A percentile compares a stretch with the other conserved stretches of the same genome.
Conservation (phyloP, 139 green algal genomes). For the Chlorella sp. region DNA sequence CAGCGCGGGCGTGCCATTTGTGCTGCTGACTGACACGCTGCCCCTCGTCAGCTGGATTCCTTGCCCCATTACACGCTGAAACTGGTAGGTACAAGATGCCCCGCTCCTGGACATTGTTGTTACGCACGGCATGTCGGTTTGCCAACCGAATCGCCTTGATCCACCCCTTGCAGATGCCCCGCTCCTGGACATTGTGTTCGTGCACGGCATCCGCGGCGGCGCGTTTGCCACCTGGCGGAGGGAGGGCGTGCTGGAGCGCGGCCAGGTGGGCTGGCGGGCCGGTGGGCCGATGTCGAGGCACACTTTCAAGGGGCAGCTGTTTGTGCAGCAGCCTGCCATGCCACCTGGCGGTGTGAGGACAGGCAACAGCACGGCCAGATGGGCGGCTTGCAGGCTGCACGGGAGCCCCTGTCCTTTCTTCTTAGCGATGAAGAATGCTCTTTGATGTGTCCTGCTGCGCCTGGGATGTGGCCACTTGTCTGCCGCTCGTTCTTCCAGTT, state of each 20-base stretch:
- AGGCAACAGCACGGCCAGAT: too few species aligned
- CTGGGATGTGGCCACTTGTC: too few species aligned
- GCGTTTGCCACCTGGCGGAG: conserved; percentile 85
- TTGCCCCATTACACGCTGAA: background rate
- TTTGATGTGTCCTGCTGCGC: too few species aligned
- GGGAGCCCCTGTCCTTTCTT: too few species aligned
- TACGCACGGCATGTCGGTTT: background rate
- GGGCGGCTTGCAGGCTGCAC: too few species aligned
- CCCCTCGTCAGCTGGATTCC: background rate
- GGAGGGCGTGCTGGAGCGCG: conserved; percentile 33
- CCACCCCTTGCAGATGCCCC: conserved; percentile 36
- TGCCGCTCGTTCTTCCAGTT: background rate
- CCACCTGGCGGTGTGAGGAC: too few species aligned
- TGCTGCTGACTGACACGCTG: background rate
- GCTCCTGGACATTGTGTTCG: conserved; percentile 85
- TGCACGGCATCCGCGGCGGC: conserved; percentile 89
- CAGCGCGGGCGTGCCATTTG: background rate
- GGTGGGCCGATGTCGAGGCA: background rate
- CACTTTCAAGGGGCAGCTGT: too few species aligned
- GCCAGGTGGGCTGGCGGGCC: conserved; percentile 8
- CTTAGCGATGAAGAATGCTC: too few species aligned
- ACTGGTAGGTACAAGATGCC: background rate
- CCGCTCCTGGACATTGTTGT: background rate
- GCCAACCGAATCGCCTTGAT: background rate
- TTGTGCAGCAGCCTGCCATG: too few species aligned